These are phyloP conservation scores for Xylariaceae sp. DNA, from an alignment of 2,329 filamentous ascomycete genomes.

Conservation along the genomic window DNA sequence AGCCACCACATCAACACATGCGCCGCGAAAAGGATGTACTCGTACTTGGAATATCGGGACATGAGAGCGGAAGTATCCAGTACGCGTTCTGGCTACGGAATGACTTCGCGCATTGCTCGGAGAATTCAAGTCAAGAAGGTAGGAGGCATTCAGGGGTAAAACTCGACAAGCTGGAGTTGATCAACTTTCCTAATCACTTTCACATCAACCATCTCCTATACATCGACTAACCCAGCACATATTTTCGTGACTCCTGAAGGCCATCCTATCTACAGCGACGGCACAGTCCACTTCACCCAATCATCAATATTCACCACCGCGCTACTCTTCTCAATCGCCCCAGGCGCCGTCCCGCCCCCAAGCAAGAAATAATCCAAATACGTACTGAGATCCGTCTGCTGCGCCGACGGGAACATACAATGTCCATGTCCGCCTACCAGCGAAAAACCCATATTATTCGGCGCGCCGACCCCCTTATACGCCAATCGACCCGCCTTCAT, in stretches of 20 bases:
- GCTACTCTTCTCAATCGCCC: constrained; percentile 36
- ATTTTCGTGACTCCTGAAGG: background rate
- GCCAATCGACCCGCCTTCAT: constrained; percentile 51
- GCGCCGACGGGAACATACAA: constrained; percentile 50
- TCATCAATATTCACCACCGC: constrained; percentile 35
- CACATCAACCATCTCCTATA: no score
- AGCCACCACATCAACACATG: no score
- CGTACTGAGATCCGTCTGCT: constrained; percentile 46
- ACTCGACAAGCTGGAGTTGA: no score
- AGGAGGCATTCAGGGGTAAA: no score
- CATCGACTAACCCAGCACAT: background rate
- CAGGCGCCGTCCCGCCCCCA: constrained; percentile 31
- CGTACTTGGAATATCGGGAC: background rate
- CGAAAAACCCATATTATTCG: constrained; percentile 53
- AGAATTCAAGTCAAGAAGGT: no score
- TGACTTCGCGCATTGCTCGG: no score
- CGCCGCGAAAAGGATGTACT: background rate
- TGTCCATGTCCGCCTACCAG: constrained; percentile 50
- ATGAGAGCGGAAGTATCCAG: background rate
- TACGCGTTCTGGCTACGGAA: no score
- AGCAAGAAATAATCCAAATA: constrained; percentile 54
- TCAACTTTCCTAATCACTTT: no score
- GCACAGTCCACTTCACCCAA: constrained; percentile 41
- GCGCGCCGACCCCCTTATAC: constrained; percentile 49
- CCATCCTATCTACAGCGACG: constrained; percentile 27